phyloP scores from a whole-genome alignment of 768 basidiomycete genomes.

The Lactarius quietus region DNA sequence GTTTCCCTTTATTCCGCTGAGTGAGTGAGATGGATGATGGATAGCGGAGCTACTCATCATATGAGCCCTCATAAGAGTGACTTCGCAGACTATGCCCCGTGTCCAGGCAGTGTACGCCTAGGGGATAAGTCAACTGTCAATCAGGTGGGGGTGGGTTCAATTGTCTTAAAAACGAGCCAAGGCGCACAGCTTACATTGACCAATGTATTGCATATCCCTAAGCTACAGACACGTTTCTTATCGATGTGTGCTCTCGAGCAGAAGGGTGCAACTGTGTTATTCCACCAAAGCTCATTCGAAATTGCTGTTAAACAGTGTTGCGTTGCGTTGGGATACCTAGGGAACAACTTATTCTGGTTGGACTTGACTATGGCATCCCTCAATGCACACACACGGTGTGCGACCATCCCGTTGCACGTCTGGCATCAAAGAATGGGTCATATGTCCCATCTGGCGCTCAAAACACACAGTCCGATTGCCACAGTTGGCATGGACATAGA shows the following conservation, averaged over 20 bases:
- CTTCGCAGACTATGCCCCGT: not conserved
- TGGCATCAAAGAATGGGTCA: too few relatives aligned
- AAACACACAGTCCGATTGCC: too few relatives aligned
- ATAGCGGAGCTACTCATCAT: not conserved
- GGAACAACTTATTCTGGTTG: too few relatives aligned
- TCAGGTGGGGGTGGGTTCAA: not conserved
- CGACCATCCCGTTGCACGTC: too few relatives aligned
- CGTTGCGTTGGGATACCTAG: too few relatives aligned
- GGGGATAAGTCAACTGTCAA: not conserved
- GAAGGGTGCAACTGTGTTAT: not conserved
- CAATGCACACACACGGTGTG: too few relatives aligned
- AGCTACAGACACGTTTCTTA: too few relatives aligned
- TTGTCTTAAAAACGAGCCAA: not conserved
- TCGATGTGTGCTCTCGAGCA: too few relatives aligned
- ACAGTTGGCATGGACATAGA: too few relatives aligned
- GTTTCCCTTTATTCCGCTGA: not conserved
- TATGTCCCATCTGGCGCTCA: too few relatives aligned
- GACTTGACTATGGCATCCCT: too few relatives aligned
- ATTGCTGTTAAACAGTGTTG: too few relatives aligned
- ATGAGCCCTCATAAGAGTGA: not conserved
- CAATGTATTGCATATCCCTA: not conserved
- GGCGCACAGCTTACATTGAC: not conserved
- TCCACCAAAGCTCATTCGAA: not conserved
- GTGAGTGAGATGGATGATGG: not conserved
- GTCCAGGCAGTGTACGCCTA: not conserved